Base-by-base conservation (phyloP, 148 eudicot genomes). In the Polygonum maritimum region DNA sequence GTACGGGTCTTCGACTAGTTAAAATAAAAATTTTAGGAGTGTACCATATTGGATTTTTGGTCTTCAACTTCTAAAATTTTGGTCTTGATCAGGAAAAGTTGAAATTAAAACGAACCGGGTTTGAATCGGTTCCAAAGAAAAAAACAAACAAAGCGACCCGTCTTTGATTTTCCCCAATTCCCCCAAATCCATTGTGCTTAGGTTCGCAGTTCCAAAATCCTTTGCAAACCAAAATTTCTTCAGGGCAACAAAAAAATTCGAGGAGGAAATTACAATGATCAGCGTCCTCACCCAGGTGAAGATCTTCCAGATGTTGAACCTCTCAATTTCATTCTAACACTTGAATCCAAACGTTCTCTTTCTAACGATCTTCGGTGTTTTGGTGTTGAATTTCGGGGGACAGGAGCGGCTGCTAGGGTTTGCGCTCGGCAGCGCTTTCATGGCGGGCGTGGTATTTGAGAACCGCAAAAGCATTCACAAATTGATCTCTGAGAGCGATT, bases 271-370 rank as follows among this genome's bases (percentile, higher is more conserved):
- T 31, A 44, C 31, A 45, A 71, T 71, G 74, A 71, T 71, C 2
- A 71, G 74, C 74, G 74, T 71, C 49, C 74, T 71, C 54, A 44
- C 74, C n/a, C 74, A 71, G 74, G 74, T 71, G 18, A 71, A 71
- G 14, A 41, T 47, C 52, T 41, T 71, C 22, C 35, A 18, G 35
- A 19, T 16, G 5, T n/a, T 71, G 18, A n/a, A 47, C 44, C 36
- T 71, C 51, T 71, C 16, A 19, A n/a, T 71, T 14, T n/a, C 38
- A 62, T 8, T 8, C 69, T 62, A 31, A 12, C 69, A 7, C 13
- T 31, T 2, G 31, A 18, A 9, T 41, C 9, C 74, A n/a, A 11
- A 26, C 35, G 6, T 71, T 26, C 7, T 71, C 21, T 71, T 71
- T 44, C 51, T 71, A 3, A 41, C 35, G 51, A 41, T n/a, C 19